Percentiles rank a stretch among this genome's conserved stretches.
Conservation (phyloP, 1,284 basidiomycete genomes). For the Trametes versicolor region DNA sequence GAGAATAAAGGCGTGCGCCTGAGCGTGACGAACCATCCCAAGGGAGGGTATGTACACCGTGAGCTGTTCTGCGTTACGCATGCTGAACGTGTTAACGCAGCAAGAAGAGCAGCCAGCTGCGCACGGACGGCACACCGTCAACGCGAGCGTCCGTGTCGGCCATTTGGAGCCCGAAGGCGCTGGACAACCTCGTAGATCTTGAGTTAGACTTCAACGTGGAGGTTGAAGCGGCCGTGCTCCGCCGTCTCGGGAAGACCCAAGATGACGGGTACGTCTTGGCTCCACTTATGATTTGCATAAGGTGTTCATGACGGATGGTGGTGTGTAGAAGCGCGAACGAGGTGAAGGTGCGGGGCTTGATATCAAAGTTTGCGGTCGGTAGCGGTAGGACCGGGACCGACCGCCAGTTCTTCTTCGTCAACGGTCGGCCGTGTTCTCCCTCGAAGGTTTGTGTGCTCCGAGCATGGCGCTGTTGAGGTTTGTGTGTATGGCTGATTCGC, state of each 20-base stretch:
- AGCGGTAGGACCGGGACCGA: slow-evolving; percentile 84
- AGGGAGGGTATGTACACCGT: slow-evolving; percentile 70
- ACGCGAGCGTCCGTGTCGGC: slow-evolving; percentile 75
- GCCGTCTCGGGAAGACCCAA: slow-evolving; percentile 41
- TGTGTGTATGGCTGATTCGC: neutral
- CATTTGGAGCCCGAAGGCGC: slow-evolving; percentile 87
- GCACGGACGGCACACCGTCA: slow-evolving; percentile 74
- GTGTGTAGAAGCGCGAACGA: slow-evolving; percentile 44
- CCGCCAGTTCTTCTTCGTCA: slow-evolving; percentile 94
- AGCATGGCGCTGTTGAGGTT: neutral
- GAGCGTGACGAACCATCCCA: slow-evolving; percentile 77
- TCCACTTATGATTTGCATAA: neutral
- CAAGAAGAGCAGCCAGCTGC: slow-evolving; percentile 77
- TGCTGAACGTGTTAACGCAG: slow-evolving; percentile 50
- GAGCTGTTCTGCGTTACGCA: neutral
- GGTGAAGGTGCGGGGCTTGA: slow-evolving; percentile 76
- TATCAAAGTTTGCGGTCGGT: slow-evolving; percentile 80
- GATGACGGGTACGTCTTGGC: slow-evolving; percentile 38
- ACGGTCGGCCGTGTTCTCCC: slow-evolving; percentile 89
- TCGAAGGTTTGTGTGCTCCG: slow-evolving; percentile 61
- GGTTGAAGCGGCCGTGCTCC: slow-evolving; percentile 59
- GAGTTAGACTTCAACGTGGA: slow-evolving; percentile 78
- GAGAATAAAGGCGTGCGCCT: slow-evolving; percentile 72
- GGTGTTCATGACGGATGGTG: neutral
- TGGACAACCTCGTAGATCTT: slow-evolving; percentile 81